Evolutionary conservation across 2,329 filamentous ascomycete genomes (phyloP), one percentile per base, ranked within the genome.

Genomic region (Scolecobasidium constrictum): DNA sequence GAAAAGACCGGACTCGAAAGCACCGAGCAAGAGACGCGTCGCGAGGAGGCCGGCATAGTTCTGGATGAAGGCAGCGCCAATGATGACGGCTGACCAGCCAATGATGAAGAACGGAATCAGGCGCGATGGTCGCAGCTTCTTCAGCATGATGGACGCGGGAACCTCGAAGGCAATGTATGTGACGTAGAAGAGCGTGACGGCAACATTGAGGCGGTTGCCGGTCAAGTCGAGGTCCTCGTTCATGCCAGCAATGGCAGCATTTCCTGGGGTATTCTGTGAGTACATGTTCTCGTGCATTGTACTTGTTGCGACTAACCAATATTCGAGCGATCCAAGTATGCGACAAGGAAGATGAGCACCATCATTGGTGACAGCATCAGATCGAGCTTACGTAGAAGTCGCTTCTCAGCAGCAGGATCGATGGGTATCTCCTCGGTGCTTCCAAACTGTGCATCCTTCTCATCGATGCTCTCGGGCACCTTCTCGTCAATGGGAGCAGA

Each of bases 181-280:
- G 1, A 53, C 51, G 34, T 52, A 57, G 31, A 58, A 52, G 5
- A 62, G 47, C 12, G 60, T 51, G 0, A 60, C 52, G 3, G 57
- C 48, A 38, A 55, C 49, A 35, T 58, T 59, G 43, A 58, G 61
- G 28, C 61, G 46, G 4, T 51, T 46, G 6, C 54, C 55, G 3
- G 42, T 48, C 43, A 61, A 53, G 2, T 52, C 43, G 15, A 62
- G 50, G 31, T 60, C 58, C 16, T 52, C 47, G 38, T 60, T 55
- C 13, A 61, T 48, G 19, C 51, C 47, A 35, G 53, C 50, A 2
- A 59, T 42, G 22, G 44, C 26, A 15, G 51, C 50, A 48, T 55
- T 55, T 45, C 52, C 60, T n/a, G n/a, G n/a, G n/a, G 42, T 21
- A 31, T 44, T 13, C 15, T n/a, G 23, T 35, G 12, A 36, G 20